Evolutionary conservation across 306 rosid species (phyloP).

Genomic region (Begonia masoniana): DNA sequence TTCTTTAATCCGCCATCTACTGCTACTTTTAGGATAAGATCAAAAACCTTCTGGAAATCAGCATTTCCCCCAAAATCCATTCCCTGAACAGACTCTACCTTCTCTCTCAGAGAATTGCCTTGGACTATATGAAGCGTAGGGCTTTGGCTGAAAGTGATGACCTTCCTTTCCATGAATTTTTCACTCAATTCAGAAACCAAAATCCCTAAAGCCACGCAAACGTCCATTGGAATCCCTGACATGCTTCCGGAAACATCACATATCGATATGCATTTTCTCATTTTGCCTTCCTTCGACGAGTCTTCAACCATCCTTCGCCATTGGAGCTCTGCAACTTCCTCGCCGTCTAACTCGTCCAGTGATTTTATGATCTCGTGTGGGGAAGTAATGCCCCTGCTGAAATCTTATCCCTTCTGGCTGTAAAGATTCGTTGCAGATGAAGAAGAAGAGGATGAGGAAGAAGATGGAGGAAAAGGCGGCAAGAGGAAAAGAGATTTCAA

Average conservation of each 20-base stretch:
- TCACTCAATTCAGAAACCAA: slow-evolving; percentile 49
- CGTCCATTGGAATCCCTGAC: slow-evolving; percentile 38
- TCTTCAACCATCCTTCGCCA: slow-evolving; percentile 66
- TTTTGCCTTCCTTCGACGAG: slow-evolving; percentile 38
- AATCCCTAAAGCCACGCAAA: slow-evolving; percentile 45
- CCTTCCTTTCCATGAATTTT: slow-evolving; percentile 63
- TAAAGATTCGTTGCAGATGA: too few relatives aligned
- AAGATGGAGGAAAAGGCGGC: too few relatives aligned
- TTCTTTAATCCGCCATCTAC: slow-evolving; percentile 37
- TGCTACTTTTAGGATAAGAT: slow-evolving; percentile 37
- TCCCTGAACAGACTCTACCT: slow-evolving; percentile 15
- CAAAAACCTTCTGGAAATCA: slow-evolving; percentile 56
- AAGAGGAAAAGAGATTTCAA: too few relatives aligned
- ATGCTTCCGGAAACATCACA: slow-evolving; percentile 16
- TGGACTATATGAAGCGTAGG: slow-evolving; percentile 43
- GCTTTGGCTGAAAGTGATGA: slow-evolving; percentile 28
- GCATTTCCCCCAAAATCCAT: slow-evolving; percentile 43
- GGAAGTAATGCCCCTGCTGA: slow-evolving; percentile 63
- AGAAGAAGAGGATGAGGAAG: too few relatives aligned
- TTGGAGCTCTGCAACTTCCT: slow-evolving; percentile 48
- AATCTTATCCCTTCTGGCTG: too few relatives aligned
- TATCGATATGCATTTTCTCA: slow-evolving; percentile 38
- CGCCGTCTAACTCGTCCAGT: slow-evolving; percentile 14
- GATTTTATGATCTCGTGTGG: slow-evolving; percentile 39
- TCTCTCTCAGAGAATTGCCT: slow-evolving; percentile 30